phyloP scores from a whole-genome alignment of 192 early-diverging fungal genomes.

The Podila epicladia region DNA sequence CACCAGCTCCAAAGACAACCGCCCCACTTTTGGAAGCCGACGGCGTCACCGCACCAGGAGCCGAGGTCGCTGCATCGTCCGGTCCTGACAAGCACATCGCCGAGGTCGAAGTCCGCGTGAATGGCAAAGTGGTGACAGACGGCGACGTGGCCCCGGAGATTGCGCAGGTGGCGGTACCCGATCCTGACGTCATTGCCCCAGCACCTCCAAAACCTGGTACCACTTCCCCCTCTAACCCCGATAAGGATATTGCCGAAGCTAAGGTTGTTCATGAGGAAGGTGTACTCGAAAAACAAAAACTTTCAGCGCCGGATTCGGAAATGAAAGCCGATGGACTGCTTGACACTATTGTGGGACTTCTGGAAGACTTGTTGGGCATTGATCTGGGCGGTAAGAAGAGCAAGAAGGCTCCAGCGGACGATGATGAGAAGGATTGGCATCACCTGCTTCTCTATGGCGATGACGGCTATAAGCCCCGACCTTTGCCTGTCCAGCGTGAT shows the following conservation, averaged over 20 bases:
- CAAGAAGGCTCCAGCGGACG: neutral
- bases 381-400: constrained; percentile 2
- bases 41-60: too few species aligned
- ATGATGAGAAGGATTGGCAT: constrained; percentile 7
- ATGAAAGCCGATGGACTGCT: neutral
- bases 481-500: constrained; percentile 2
- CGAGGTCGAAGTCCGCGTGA: neutral
- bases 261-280: too few species aligned
- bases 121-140: neutral
- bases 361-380: constrained; percentile 6
- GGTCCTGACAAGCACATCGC: neutral
- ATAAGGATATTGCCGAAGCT: neutral
- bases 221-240: neutral
- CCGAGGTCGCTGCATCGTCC: too few species aligned
- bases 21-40: too few species aligned
- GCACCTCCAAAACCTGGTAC: neutral
- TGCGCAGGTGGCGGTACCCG: neutral
- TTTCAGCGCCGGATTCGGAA: neutral
- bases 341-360: neutral
- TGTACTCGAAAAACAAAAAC: neutral
- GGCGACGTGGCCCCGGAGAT: neutral
- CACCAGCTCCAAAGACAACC: too few species aligned
- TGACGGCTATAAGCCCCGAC: constrained; percentile 8
- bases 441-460: constrained; percentile 14
- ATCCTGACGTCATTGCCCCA: neutral